Evolutionary conservation across 2,329 filamentous ascomycete genomes (phyloP).

Genomic region (Aureobasidium subglaciale): DNA sequence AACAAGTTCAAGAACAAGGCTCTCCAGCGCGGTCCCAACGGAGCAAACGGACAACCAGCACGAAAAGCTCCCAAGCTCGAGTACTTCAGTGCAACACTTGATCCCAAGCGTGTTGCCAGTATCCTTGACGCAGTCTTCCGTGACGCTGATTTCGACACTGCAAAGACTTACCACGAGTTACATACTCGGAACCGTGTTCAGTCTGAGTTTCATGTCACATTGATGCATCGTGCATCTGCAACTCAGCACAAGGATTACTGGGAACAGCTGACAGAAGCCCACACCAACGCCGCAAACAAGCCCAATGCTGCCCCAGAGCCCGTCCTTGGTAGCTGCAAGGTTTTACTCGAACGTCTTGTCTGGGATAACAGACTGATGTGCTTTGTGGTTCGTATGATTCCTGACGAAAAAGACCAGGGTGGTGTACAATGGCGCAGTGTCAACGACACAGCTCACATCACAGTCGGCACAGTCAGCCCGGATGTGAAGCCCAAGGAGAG

Average conservation of each 20-base stretch:
- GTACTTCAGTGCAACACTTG: constrained; percentile 57
- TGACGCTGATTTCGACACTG: constrained; percentile 44
- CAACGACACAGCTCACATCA: constrained; percentile 80
- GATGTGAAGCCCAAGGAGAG: constrained; percentile 88
- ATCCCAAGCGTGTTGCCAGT: constrained; percentile 43
- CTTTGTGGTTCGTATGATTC: constrained; percentile 67
- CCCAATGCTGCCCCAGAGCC: constrained; percentile 36
- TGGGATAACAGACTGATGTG: constrained; percentile 88
- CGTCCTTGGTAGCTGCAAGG: constrained; percentile 56
- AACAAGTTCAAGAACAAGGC: constrained; percentile 31
- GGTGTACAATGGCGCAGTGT: constrained; percentile 50
- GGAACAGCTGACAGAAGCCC: constrained; percentile 61
- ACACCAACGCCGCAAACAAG: constrained; percentile 32
- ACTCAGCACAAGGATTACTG: constrained; percentile 62
- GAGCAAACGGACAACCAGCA: constrained; percentile 11
- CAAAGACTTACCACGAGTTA: constrained; percentile 69
- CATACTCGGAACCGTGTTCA: constrained; percentile 70
- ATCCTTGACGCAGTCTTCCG: constrained; percentile 66
- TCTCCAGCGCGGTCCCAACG: constrained; percentile 14
- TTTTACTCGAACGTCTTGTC: constrained; percentile 61
- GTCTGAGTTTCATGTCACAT: constrained; percentile 82
- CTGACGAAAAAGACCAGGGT: constrained; percentile 41
- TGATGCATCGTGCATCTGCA: constrained; percentile 70
- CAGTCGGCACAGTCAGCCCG: constrained; percentile 70
- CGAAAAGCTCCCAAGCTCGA: constrained; percentile 46